Evolutionary conservation across 805 yeast genomes (phyloP).

Genomic region (Komagataella phaffii): DNA sequence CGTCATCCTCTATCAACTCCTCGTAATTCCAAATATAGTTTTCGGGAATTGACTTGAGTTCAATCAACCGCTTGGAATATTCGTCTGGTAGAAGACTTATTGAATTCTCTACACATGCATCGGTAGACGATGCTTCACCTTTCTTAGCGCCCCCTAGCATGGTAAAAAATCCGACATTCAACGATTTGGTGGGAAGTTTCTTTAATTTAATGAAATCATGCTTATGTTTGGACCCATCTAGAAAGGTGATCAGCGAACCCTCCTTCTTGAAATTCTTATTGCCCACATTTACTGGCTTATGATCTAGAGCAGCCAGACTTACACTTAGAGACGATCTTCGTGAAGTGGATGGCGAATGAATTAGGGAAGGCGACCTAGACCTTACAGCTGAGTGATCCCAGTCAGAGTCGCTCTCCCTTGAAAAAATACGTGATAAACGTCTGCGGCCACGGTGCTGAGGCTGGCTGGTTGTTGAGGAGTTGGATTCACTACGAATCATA

Average conservation of each 20-base stretch:
- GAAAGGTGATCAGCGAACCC: constrained; percentile 15
- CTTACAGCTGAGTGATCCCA: background rate
- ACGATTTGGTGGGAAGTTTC: constrained; percentile 16
- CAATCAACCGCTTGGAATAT: constrained; percentile 19
- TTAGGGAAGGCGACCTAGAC: constrained; percentile 1
- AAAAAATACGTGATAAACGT: background rate
- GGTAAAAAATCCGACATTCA: constrained; percentile 12
- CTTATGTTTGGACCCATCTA: constrained; percentile 18
- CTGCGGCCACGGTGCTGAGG: background rate
- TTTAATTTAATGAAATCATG: constrained; percentile 20
- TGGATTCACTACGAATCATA: background rate
- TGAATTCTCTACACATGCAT: constrained; percentile 16
- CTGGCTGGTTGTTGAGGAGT: background rate
- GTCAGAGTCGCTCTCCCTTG: background rate
- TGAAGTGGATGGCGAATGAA: constrained; percentile 1
- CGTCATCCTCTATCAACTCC: constrained; percentile 17
- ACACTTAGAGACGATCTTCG: background rate
- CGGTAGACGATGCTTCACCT: constrained; percentile 15
- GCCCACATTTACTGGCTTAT: background rate
- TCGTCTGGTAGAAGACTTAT: constrained; percentile 22
- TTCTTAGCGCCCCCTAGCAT: constrained; percentile 10
- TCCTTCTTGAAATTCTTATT: constrained; percentile 5
- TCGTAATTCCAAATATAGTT: constrained; percentile 24
- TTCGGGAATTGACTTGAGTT: constrained; percentile 20
- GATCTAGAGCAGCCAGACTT: background rate